Conservation (phyloP, 2,329 filamentous ascomycete genomes). For the Dactylellina cionopaga region DNA sequence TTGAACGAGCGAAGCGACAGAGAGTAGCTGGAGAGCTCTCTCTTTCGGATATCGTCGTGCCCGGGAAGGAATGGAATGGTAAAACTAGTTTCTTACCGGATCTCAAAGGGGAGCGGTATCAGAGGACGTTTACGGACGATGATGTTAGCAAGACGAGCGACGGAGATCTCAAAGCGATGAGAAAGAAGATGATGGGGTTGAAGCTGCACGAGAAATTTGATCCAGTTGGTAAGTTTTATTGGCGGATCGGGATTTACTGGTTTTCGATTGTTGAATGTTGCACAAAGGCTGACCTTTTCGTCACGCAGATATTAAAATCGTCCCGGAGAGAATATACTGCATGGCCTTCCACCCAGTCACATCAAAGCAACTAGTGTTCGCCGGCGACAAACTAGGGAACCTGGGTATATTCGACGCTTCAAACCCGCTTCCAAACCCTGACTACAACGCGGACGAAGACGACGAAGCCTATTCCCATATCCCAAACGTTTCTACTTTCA, state of each 20-base stretch:
- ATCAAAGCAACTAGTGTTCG: conserved; percentile 88
- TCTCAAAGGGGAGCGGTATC: conserved; percentile 76
- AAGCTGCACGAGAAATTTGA: conserved; percentile 84
- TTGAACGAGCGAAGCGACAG: conserved; percentile 70
- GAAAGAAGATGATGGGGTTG: conserved; percentile 79
- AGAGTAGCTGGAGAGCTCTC: conserved; percentile 74
- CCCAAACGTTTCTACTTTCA: conserved; percentile 81
- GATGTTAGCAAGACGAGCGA: conserved; percentile 83
- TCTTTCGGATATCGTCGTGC: conserved; percentile 78
- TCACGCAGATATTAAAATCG: conserved; percentile 82
- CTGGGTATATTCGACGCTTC: conserved; percentile 87
- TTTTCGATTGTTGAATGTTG: not conserved
- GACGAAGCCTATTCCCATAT: conserved; percentile 69
- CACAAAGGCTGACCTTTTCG: not conserved
- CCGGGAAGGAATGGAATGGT: conserved; percentile 76
- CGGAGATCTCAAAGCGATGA: conserved; percentile 75
- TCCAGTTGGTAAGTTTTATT: conserved; percentile 75
- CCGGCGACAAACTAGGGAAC: conserved; percentile 85
- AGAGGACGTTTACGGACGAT: conserved; percentile 85
- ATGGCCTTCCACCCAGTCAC: conserved; percentile 87
- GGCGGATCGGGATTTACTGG: no score
- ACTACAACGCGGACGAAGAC: conserved; percentile 68
- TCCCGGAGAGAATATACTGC: conserved; percentile 84
- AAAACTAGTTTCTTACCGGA: conserved; percentile 69
- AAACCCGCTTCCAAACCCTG: conserved; percentile 63